Evolutionary conservation across 192 early-diverging fungal species (phyloP), one percentile per base, ranked within the genome.

Genomic region (Podila minutissima): DNA sequence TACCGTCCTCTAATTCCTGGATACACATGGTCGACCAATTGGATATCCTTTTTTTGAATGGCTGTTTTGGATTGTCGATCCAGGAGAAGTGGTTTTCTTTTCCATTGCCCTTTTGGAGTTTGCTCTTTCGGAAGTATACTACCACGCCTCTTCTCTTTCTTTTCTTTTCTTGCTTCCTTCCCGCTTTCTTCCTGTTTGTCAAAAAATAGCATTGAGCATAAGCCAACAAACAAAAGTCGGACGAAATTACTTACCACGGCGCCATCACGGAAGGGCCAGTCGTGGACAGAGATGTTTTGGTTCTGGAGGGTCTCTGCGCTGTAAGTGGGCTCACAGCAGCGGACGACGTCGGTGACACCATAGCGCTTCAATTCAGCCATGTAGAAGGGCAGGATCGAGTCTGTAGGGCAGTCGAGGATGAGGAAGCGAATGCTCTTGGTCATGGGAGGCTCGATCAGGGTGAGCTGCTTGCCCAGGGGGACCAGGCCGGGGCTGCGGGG

Each of bases 261-360:
- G 58, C 96, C 96, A 65, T 97, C 96, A 63, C 93, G 90, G 86
- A 97, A 97, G 20, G 95, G 90, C 88, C 93, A 88, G 74, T 97
- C 96, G 76, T 94, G 94, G n/a, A 96, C 95, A 26, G 84, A 59
- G 33, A 98, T 95, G 37, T 87, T 86, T 31, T 87, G 71, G 15
- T 74, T 84, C 65, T 85, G 85, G 3, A 96, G 85, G 8, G 87
- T 76, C 12, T 86, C 83, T 22, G 87, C 85, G 17, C 84, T 83
- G 72, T 98, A 98, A 3, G 95, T 96, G 29, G 95, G 94, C 83
- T 97, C 92, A 82, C 97, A 98, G 32, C 95, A 94, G 2, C 95
- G 92, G n/a, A 98, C 96, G 15, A 98, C 92, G 59, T 96, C 92
- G 8, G 93, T 93, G 13, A 96, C 96, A 70, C 91, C 88, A 62